Conservation (phyloP, 345 rosid genomes). For the Eucalyptus dawsonii region DNA sequence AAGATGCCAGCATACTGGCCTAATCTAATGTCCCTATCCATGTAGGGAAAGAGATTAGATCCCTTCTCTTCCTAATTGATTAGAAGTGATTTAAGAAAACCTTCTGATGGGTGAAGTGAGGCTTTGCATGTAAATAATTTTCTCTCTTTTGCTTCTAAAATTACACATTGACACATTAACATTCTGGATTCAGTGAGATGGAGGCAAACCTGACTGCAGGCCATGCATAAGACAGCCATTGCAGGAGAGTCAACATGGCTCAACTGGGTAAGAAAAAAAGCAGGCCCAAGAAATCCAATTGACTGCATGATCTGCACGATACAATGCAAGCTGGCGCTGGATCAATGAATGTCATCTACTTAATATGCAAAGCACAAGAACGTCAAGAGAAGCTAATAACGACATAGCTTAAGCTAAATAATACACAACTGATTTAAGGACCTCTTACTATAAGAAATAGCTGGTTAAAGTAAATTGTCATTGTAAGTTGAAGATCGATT, state of each 20-base stretch:
- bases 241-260: slow-evolving; percentile 87
- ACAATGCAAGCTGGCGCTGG: not conserved
- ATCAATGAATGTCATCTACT: not conserved
- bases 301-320: slow-evolving; percentile 83
- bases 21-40: not conserved
- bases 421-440: not conserved
- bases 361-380: not conserved
- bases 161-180: not conserved
- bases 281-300: slow-evolving; percentile 94
- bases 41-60: not conserved
- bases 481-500: not conserved
- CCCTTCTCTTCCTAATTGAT: not conserved
- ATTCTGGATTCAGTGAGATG: not conserved
- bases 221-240: slow-evolving; percentile 74
- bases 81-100: not conserved
- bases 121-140: not conserved
- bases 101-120: not conserved
- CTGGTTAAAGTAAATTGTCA: not conserved
- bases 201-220: slow-evolving; percentile 76
- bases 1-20: not conserved
- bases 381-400: not conserved
- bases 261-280: slow-evolving; percentile 89
- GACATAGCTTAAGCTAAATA: not conserved
- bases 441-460: not conserved
- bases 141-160: not conserved